A percentile compares a stretch with the other conserved stretches of the same genome.
Evolutionary conservation across 2,329 filamentous ascomycete genomes (phyloP).

Genomic region (Penicillium sp.): DNA sequence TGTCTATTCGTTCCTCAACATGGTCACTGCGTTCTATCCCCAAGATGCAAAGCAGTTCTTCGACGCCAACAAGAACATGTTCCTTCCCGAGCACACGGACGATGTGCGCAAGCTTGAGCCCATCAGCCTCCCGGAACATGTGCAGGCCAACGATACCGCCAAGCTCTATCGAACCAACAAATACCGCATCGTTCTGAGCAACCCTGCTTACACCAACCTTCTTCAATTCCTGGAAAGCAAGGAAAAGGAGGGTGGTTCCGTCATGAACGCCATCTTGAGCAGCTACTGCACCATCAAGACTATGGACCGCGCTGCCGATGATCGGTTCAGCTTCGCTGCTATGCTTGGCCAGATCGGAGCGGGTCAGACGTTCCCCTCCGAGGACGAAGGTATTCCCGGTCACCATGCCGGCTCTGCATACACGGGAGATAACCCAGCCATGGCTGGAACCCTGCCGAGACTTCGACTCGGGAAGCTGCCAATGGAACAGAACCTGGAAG

Average conservation of each 20-base stretch:
- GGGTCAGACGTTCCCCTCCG: conserved; percentile 64
- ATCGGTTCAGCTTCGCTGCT: conserved; percentile 64
- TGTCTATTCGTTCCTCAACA: conserved; percentile 86
- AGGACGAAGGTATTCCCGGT: conserved; percentile 73
- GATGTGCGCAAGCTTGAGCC: conserved; percentile 77
- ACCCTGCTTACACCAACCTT: conserved; percentile 79
- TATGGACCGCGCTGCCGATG: conserved; percentile 63
- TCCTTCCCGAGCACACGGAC: conserved; percentile 78
- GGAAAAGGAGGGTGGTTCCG: conserved; percentile 76
- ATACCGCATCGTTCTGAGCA: conserved; percentile 88
- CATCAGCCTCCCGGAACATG: conserved; percentile 77
- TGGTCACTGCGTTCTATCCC: conserved; percentile 73
- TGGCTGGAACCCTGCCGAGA: conserved; percentile 62
- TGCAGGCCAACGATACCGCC: conserved; percentile 76
- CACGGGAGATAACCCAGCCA: conserved; percentile 61
- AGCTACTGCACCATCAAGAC: conserved; percentile 65
- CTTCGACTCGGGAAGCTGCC: conserved; percentile 82
- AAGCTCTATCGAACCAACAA: conserved; percentile 84
- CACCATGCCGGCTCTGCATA: conserved; percentile 70
- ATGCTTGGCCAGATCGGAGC: conserved; percentile 62
- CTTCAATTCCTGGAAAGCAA: conserved; percentile 92
- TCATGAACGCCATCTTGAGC: conserved; percentile 76
- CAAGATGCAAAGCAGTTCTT: conserved; percentile 78
- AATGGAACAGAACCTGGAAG: conserved; percentile 80
- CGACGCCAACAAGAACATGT: conserved; percentile 68